phyloP scores from a whole-genome alignment of 2,329 filamentous ascomycete genomes.

The Penicillium hordei region DNA sequence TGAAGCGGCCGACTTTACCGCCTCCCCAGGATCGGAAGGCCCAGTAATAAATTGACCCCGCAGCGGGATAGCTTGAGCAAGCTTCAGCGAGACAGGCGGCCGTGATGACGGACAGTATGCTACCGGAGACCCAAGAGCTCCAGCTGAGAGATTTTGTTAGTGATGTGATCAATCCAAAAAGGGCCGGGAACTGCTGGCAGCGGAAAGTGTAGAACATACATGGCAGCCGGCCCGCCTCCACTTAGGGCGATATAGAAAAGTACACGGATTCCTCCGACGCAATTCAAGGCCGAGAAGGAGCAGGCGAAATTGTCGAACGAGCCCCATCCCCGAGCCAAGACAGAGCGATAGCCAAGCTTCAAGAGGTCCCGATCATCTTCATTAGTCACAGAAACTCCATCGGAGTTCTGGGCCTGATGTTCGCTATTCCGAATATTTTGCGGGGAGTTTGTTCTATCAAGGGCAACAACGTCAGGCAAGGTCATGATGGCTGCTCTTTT shows the following conservation, averaged over 20 bases:
- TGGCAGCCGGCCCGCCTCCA: conserved; percentile 26
- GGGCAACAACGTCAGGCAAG: conserved; percentile 1
- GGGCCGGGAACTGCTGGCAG: not conserved
- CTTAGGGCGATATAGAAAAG: conserved; percentile 31
- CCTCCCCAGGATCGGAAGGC: conserved; percentile 32
- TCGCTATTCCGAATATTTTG: conserved; percentile 6
- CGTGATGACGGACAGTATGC: conserved; percentile 27
- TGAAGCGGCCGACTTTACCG: conserved; percentile 33
- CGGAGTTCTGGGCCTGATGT: conserved; percentile 1
- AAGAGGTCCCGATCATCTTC: conserved; percentile 30
- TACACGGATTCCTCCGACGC: conserved; percentile 31
- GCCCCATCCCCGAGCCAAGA: conserved; percentile 29
- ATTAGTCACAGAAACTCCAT: conserved; percentile 16
- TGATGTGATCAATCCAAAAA: not conserved
- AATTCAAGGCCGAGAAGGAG: conserved; percentile 30
- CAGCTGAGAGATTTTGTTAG: conserved; percentile 8
- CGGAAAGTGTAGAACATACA: conserved; percentile 14
- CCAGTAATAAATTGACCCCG: conserved; percentile 36
- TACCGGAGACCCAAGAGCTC: conserved; percentile 28
- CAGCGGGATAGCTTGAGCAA: conserved; percentile 33
- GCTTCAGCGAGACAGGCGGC: conserved; percentile 33
- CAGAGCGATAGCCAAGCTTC: conserved; percentile 28
- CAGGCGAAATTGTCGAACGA: conserved; percentile 31
- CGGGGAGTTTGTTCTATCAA: conserved; percentile 10
- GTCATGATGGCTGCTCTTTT: conserved; percentile 4